Evolutionary conservation across 148 eudicot genomes (phyloP).

Genomic region (Rhododendron ferrugineum): DNA sequence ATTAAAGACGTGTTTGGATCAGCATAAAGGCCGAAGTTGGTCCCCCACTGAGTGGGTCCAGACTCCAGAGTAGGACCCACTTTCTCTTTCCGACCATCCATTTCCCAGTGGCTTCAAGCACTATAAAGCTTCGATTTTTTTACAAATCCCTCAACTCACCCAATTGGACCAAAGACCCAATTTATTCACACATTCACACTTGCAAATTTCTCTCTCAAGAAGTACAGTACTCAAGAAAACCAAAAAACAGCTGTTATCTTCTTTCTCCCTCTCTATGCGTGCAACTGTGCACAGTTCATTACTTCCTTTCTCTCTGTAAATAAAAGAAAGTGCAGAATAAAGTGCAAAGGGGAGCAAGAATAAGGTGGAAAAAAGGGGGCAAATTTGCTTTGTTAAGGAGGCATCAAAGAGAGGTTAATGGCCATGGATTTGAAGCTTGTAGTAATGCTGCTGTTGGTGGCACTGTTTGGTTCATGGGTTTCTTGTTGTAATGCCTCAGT

Average conservation of each 20-base stretch:
- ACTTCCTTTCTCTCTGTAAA: not conserved
- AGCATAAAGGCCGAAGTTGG: not conserved
- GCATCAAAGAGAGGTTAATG: slow-evolving; percentile 12
- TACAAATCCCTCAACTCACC: not conserved
- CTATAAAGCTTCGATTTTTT: slow-evolving; percentile 15
- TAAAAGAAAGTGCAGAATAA: slow-evolving; percentile 42
- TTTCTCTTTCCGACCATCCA: not conserved
- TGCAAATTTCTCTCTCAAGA: not conserved
- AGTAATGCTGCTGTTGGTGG: slow-evolving; percentile 30
- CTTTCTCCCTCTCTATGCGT: slow-evolving; percentile 6
- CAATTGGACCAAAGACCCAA: not conserved
- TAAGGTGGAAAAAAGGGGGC: slow-evolving; percentile 15
- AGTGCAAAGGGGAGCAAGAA: slow-evolving; percentile 19
- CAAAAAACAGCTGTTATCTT: slow-evolving; percentile 36
- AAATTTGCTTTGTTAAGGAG: slow-evolving; percentile 25
- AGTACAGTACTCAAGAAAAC: not conserved
- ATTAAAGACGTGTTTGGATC: not conserved
- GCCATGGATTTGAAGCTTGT: slow-evolving; percentile 26
- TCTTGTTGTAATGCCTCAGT: slow-evolving; percentile 43
- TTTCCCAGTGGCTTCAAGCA: slow-evolving; percentile 11
- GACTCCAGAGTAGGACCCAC: not conserved
- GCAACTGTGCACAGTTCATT: slow-evolving; percentile 10
- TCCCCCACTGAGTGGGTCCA: not conserved
- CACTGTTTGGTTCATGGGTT: slow-evolving; percentile 33
- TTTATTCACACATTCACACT: not conserved